Percentiles rank a stretch among this genome's conserved stretches.
Evolutionary conservation across 2,329 filamentous ascomycete genomes (phyloP).

Genomic region (Xylaria sp.): DNA sequence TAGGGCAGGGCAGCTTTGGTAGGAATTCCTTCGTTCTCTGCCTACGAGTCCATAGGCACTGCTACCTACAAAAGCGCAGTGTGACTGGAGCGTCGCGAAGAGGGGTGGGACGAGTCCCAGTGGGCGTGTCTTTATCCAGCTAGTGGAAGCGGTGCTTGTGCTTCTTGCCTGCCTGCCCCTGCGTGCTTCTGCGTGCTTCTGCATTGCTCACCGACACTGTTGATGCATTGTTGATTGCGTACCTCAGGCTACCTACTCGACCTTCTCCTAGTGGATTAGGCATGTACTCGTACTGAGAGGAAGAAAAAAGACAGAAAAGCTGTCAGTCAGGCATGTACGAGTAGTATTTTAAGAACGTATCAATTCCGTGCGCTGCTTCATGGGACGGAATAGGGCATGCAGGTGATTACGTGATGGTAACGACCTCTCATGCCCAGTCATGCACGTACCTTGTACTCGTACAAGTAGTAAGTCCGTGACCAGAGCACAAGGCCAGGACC

Average conservation of each 20-base stretch:
- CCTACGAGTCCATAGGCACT: neutral
- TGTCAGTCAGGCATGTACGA: neutral
- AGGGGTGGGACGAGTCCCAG: too few species aligned
- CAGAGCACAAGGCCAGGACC: too few species aligned
- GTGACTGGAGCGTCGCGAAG: neutral
- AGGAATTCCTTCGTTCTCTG: too few species aligned
- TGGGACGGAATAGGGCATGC: neutral
- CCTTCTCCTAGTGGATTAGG: neutral
- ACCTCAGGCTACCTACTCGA: neutral
- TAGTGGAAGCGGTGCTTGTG: neutral
- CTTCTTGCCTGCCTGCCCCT: neutral
- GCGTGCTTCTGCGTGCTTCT: neutral
- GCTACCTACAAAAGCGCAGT: neutral
- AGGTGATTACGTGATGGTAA: neutral
- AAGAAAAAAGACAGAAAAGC: neutral
- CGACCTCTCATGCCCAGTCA: neutral
- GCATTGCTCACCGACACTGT: neutral
- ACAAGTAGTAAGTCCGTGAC: neutral
- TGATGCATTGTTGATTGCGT: neutral
- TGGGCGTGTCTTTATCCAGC: neutral
- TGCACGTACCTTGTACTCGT: too few species aligned
- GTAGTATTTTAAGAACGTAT: neutral
- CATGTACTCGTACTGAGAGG: neutral
- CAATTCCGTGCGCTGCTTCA: too few species aligned
- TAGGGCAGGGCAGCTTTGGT: too few species aligned